phyloP scores from a whole-genome alignment of 768 basidiomycete genomes.

The Amanita subjunquillea region DNA sequence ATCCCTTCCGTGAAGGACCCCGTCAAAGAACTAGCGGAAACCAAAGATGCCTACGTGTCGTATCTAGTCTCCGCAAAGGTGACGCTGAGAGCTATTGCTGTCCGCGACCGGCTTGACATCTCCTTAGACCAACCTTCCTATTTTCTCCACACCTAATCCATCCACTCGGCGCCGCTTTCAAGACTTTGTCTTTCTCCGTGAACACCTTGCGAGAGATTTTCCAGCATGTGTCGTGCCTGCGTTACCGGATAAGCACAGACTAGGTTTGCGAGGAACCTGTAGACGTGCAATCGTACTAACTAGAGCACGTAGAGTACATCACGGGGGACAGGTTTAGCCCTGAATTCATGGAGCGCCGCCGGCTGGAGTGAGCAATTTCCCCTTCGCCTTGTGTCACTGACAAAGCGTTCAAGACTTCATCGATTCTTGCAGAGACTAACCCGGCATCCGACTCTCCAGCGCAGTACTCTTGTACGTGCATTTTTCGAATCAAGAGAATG shows the following conservation, averaged over 20 bases:
- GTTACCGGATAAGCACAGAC: constrained; percentile 90
- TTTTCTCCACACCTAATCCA: constrained; percentile 69
- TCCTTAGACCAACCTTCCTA: constrained; percentile 77
- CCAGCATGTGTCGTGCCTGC: constrained; percentile 98
- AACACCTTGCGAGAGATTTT: constrained; percentile 84
- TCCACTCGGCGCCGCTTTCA: constrained; percentile 85
- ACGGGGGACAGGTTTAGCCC: constrained; percentile 96
- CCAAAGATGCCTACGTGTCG: constrained; percentile 94
- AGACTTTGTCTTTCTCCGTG: constrained; percentile 91
- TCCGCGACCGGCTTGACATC: background rate
- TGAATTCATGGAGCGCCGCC: constrained; percentile 92
- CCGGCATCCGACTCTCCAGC: constrained; percentile 90
- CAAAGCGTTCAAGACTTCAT: constrained; percentile 52
- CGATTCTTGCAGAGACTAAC: constrained; percentile 85
- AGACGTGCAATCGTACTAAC: background rate
- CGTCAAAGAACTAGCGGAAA: constrained; percentile 91
- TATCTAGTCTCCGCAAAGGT: constrained; percentile 89
- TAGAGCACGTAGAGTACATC: constrained; percentile 67
- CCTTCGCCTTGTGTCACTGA: background rate
- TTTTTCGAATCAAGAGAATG: constrained; percentile 99
- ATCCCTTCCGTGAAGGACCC: constrained; percentile 83
- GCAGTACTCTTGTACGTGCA: constrained; percentile 82
- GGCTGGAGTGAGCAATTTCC: constrained; percentile 58
- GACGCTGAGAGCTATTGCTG: constrained; percentile 11
- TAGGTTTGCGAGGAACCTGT: constrained; percentile 49